Evolutionary conservation across 2,329 filamentous ascomycete genomes (phyloP).

Genomic region (Elsinoe necatrix): DNA sequence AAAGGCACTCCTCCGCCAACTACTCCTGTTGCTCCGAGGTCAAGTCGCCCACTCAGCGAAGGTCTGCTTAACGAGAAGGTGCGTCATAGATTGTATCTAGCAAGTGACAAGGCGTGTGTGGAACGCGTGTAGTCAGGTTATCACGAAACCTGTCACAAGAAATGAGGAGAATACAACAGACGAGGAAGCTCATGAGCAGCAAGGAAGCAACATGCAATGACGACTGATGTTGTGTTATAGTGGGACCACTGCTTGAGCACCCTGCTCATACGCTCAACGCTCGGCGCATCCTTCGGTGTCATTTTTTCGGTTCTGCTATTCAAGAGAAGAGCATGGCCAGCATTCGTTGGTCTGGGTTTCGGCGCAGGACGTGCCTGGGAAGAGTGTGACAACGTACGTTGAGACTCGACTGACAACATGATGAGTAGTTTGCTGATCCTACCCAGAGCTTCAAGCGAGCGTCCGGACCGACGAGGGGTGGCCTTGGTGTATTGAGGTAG

Average conservation of each 20-base stretch:
- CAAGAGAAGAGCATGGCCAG: slow-evolving; percentile 96
- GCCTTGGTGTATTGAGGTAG: slow-evolving; percentile 41
- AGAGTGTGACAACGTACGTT: slow-evolving; percentile 73
- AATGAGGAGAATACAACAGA: no score
- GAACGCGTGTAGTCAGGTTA: neutral
- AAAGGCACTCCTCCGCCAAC: slow-evolving; percentile 46
- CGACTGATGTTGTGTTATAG: slow-evolving; percentile 41
- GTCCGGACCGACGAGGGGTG: slow-evolving; percentile 40
- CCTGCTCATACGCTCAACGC: slow-evolving; percentile 88
- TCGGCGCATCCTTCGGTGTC: slow-evolving; percentile 94
- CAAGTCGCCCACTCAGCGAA: slow-evolving; percentile 81
- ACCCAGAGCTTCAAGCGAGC: slow-evolving; percentile 45
- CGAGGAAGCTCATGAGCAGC: no score
- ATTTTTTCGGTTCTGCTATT: slow-evolving; percentile 98
- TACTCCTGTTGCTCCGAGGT: slow-evolving; percentile 56
- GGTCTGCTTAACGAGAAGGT: slow-evolving; percentile 99
- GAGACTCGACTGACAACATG: neutral
- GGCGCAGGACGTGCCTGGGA: slow-evolving; percentile 95
- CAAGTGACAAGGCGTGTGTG: no score
- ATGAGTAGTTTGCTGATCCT: neutral
- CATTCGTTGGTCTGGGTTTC: slow-evolving; percentile 89
- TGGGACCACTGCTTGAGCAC: slow-evolving; percentile 99
- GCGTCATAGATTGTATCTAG: no score
- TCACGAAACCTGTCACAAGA: neutral
- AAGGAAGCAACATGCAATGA: no score